Percentiles rank a stretch among this genome's conserved stretches.
phyloP scores from a whole-genome alignment of 352 stramenopile genomes.

The Globisporangium megalacanthum region DNA sequence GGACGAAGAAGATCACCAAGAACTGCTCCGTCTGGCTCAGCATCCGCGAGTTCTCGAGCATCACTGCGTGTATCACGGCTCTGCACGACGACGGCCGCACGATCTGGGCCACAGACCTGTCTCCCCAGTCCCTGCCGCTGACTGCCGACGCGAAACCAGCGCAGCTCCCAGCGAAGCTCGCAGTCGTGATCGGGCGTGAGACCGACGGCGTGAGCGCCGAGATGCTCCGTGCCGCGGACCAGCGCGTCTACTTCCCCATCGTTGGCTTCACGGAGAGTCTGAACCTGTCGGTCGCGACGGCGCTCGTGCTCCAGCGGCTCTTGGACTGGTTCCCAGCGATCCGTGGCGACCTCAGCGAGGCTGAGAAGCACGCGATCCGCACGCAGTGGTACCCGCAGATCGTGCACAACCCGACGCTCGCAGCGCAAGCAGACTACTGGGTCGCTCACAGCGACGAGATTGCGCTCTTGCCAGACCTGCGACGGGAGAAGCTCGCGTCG shows the following conservation, averaged over 20 bases:
- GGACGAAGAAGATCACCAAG: conserved; percentile 75
- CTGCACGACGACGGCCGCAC: conserved; percentile 53
- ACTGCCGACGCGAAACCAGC: conserved; percentile 30
- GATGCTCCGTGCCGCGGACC: conserved; percentile 84
- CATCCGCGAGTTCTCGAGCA: conserved; percentile 82
- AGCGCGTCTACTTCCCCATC: conserved; percentile 91
- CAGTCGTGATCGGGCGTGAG: conserved; percentile 92
- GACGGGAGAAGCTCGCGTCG: conserved; percentile 40
- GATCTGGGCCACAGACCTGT: conserved; percentile 91
- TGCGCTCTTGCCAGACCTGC: conserved; percentile 43
- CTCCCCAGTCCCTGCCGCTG: conserved; percentile 59
- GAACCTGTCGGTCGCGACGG: conserved; percentile 91
- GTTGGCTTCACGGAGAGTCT: conserved; percentile 92
- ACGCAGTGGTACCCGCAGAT: conserved; percentile 57
- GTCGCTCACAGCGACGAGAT: conserved; percentile 33
- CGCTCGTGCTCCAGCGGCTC: conserved; percentile 88
- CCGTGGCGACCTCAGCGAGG: conserved; percentile 43
- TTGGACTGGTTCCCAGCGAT: conserved; percentile 69
- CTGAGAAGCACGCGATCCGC: conserved; percentile 46
- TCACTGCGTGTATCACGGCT: conserved; percentile 67
- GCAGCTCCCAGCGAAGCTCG: conserved; percentile 80
- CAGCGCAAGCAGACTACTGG: conserved; percentile 46
- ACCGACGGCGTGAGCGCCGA: conserved; percentile 86
- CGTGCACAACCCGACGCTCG: conserved; percentile 63
- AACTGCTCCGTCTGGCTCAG: conserved; percentile 82